Percentiles rank a stretch among this genome's conserved stretches.
phyloP scores from a whole-genome alignment of 2,329 filamentous ascomycete species.

The Aureobasidium pullulans region DNA sequence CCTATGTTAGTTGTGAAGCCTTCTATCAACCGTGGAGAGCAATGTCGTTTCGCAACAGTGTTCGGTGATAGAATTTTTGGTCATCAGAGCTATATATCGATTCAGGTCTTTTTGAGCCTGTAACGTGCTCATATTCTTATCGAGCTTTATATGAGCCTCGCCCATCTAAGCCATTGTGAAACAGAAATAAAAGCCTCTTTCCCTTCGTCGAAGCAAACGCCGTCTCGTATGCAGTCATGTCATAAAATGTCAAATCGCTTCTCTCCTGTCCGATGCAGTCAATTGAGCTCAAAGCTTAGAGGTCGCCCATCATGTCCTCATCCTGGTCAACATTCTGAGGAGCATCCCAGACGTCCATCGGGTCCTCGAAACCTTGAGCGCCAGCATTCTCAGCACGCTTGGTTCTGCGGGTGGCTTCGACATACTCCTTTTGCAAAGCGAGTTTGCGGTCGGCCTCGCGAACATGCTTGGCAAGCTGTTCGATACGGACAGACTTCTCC shows the following conservation, averaged over 20 bases:
- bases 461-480: slow-evolving; percentile 44
- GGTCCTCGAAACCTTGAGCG: slow-evolving; percentile 28
- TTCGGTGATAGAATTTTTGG: too few relatives aligned
- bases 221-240: slow-evolving; percentile 7
- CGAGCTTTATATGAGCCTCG: not conserved
- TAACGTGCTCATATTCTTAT: not conserved
- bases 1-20: too few relatives aligned
- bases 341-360: slow-evolving; percentile 28
- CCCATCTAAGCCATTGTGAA: not conserved
- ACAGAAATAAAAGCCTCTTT: not conserved
- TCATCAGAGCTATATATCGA: not conserved
- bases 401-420: slow-evolving; percentile 45
- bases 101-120: not conserved
- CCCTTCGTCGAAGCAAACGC: not conserved
- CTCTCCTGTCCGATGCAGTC: not conserved
- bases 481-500: slow-evolving; percentile 43
- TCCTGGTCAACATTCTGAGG: slow-evolving; percentile 17
- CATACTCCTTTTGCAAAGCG: slow-evolving; percentile 52
- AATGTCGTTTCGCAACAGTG: too few relatives aligned
- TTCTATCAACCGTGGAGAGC: too few relatives aligned
- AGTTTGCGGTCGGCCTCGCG: slow-evolving; percentile 49
- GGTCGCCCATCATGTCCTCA: slow-evolving; percentile 26
- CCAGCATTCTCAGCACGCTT: slow-evolving; percentile 26
- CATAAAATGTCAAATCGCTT: not conserved
- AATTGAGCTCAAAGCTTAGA: not conserved